Base-by-base conservation (phyloP, 202 grass and related monocot genomes). In the Setaria viridis region DNA sequence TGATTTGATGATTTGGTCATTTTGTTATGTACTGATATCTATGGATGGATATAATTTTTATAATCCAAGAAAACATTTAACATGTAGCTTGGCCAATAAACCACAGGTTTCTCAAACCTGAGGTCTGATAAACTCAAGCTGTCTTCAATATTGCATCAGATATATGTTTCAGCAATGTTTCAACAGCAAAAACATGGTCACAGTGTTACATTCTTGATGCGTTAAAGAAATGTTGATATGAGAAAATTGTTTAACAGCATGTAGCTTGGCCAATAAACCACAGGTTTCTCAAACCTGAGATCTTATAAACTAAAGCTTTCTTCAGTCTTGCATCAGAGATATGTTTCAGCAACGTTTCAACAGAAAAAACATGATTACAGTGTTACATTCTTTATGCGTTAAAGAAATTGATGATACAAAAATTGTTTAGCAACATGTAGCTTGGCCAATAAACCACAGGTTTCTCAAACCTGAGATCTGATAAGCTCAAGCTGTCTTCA, bases 81-180 rank as follows among this genome's bases (percentile, higher is more conserved):
- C 53, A 64, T 91, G 85, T 93, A 79, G 85, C 85, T 96, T 88
- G 91, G 89, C 72, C 43, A 90, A 96, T 93, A 96, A 87, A 93
- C 82, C 37, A 88, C 89, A 96, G 79, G 81, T 86, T 76, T 88
- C 91, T 96, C 85, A 79, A 83, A 91, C 70, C 87, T 81, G 89
- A 77, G 79, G 55, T 86, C 86, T 93, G 82, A 90, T 90, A 91
- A 80, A 76, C 91, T 43, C 89, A 86, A 79, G 86, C 84, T 68
- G 25, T 49, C 63, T 87, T 94, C 83, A 72, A 79, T 94, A 43
- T 94, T 80, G 90, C 92, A 92, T 92, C 88, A 90, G 75, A 89
- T 37, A 84, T 42, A 79, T 65, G 72, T 75, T 87, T 88, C 14
- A 59, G 88, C 90, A 76, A 85, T 84, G 75, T 76, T 80, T 47